Conservation (phyloP, 768 basidiomycete genomes). For the Nidula microcarpa region DNA sequence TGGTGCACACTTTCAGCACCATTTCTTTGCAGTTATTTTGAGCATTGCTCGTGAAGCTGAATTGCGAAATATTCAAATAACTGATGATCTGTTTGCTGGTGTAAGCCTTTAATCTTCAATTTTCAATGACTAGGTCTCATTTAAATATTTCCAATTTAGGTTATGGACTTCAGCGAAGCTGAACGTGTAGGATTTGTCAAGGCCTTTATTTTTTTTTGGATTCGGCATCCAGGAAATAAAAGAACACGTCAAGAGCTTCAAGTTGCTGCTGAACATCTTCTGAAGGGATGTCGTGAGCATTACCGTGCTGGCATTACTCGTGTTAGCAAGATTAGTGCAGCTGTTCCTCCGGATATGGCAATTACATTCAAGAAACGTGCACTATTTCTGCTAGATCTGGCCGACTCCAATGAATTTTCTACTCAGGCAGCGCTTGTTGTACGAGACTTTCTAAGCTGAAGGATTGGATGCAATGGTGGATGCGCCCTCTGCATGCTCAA, state of each 20-base stretch:
- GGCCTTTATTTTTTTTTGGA: conserved; percentile 21
- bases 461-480: conserved; percentile 31
- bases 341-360: conserved; percentile 12
- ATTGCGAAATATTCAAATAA: background rate
- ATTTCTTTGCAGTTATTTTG: background rate
- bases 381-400: conserved; percentile 4
- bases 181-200: conserved; percentile 21
- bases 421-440: conserved; percentile 3
- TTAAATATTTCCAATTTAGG: conserved; percentile 10
- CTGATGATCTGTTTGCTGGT: conserved; percentile 3
- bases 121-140: background rate
- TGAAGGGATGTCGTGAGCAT: conserved; percentile 28
- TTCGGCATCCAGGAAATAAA: conserved; percentile 1
- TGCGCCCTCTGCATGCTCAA: conserved; percentile 14
- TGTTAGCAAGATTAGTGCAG: conserved; percentile 14
- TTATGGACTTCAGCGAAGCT: conserved; percentile 32
- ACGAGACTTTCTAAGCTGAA: conserved; percentile 13
- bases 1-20: background rate
- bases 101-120: conserved; percentile 5
- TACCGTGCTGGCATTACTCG: conserved; percentile 22
- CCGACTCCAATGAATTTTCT: conserved; percentile 9
- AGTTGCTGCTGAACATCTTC: conserved; percentile 3
- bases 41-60: background rate
- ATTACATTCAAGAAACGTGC: conserved; percentile 13
- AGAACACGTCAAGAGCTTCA: conserved; percentile 9